Base-by-base conservation (phyloP, 176 grass and related monocot species). In the Carex myosuroides region DNA sequence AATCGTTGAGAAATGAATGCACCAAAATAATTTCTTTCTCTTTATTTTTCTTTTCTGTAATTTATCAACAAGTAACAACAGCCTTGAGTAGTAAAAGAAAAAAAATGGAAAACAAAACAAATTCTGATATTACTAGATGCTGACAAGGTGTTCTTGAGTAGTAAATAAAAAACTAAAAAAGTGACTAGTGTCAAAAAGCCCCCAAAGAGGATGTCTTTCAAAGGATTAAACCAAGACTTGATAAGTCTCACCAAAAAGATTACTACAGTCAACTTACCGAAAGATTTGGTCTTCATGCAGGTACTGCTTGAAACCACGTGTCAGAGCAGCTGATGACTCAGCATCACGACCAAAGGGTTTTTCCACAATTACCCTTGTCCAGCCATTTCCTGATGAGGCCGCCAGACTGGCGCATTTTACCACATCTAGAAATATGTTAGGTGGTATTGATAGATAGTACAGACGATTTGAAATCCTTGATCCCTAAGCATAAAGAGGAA, bases 251-350 rank as follows among this genome's bases (percentile, higher is more conserved):
- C 9, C 46, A 50, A 11, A 50, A 50, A 50, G 46, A 50, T 12
- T 9, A 10, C 9, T 50, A 50, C 46, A 50, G 46, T 50, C 46
- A 50, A 50, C 46, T 83, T 78, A 98, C 92, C 95, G 92, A 82
- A 98, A 98, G 53, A 98, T 98, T 93, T 98, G 92, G 65, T 98
- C 95, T 81, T 98, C 95, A 17, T 86, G 79, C n/a, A 98, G 89
- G 66, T 93, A 93, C 79, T 98, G 86, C 85, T 98, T 98, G 66
- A 94, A 88, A 54, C 95, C 89, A 70, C 83, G 91, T 60, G 95
- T 98, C 78, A 98, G 89, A 16, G 92, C 92, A 82, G 92, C 92
- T 71, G 95, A 98, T 72, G 95, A 95, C 60, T 98, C 95, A 6
- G 85, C 87, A 83, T 98, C 91, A 46, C 89, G 89, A 20, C 95